Percentiles rank a stretch among this genome's conserved stretches.
Conservation (phyloP, 768 basidiomycete species). For the Tulasnella sp. region DNA sequence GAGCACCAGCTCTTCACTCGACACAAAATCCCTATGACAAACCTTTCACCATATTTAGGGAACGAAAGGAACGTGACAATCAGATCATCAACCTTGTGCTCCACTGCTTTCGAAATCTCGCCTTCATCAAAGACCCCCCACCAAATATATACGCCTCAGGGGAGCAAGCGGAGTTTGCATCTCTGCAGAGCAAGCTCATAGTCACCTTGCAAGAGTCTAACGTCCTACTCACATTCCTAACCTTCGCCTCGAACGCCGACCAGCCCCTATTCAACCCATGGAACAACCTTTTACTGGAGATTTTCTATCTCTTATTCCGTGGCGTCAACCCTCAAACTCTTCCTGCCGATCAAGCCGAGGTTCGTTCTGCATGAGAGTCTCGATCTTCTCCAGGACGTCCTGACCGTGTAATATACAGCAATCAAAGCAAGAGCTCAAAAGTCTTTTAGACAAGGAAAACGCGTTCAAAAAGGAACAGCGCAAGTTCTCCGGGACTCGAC, state of each 20-base stretch:
- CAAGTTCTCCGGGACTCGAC: constrained; percentile 64
- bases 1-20: constrained; percentile 15
- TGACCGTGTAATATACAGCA: constrained; percentile 24
- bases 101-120: constrained; percentile 88
- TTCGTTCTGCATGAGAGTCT: constrained; percentile 30
- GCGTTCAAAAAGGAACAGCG: constrained; percentile 55
- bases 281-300: constrained; percentile 90
- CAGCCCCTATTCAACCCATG: constrained; percentile 78
- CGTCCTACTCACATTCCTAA: constrained; percentile 72
- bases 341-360: constrained; percentile 48
- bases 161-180: constrained; percentile 73
- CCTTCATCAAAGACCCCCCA: constrained; percentile 84
- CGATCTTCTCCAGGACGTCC: too few species aligned
- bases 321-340: constrained; percentile 62
- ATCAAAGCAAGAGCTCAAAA: constrained; percentile 53
- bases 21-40: background rate
- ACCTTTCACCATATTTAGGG: constrained; percentile 34
- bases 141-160: constrained; percentile 65
- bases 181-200: constrained; percentile 66
- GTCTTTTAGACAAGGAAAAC: constrained; percentile 74
- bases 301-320: constrained; percentile 84
- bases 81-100: constrained; percentile 85
- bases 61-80: constrained; percentile 72
- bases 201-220: constrained; percentile 64
- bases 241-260: constrained; percentile 74